These are phyloP conservation scores for Lasiodiplodia hormozganensis DNA, from an alignment of 2,329 filamentous ascomycete species.

Conservation along the genomic window DNA sequence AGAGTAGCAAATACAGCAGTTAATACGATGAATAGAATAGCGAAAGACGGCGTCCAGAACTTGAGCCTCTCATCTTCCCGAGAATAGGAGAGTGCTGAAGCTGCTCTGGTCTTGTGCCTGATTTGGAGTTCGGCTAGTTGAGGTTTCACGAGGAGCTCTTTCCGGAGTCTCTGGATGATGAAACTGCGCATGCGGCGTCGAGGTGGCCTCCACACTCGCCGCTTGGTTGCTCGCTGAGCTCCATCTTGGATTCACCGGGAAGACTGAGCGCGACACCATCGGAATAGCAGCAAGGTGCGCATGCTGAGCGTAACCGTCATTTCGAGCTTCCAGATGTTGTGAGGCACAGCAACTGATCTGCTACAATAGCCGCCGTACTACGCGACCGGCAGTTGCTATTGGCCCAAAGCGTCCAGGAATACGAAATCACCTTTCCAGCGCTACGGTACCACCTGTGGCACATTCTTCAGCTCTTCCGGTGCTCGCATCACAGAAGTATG, in stretches of 20 bases:
- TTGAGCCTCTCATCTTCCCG: neutral
- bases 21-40: neutral
- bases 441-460: neutral
- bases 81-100: neutral
- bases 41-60: neutral
- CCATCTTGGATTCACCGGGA: neutral
- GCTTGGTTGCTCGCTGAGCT: neutral
- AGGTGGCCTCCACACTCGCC: neutral
- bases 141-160: neutral
- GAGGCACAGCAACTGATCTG: slow-evolving; percentile 3
- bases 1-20: neutral
- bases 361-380: neutral
- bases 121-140: neutral
- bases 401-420: neutral
- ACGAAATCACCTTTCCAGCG: neutral
- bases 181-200: neutral
- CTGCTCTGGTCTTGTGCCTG: neutral
- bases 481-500: neutral
- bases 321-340: neutral
- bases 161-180: neutral
- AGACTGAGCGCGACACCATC: neutral
- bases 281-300: neutral
- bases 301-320: neutral
- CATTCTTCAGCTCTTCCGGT: neutral
- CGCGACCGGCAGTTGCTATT: neutral